phyloP scores from a whole-genome alignment of 192 early-diverging fungal genomes.

The Entrophospora sp. region DNA sequence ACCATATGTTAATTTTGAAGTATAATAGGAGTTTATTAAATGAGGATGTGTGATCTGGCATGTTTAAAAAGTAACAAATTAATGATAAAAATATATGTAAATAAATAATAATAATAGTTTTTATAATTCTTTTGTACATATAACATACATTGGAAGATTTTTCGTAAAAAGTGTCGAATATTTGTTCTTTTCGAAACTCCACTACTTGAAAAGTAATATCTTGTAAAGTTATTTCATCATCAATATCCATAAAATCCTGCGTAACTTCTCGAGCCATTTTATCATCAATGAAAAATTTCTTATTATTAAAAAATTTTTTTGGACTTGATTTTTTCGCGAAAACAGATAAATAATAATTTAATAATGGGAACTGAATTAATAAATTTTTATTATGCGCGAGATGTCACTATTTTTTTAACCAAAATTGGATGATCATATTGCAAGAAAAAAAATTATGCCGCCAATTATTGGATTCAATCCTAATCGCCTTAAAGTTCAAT shows the following conservation, averaged over 20 bases:
- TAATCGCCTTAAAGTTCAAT: conserved; percentile 69
- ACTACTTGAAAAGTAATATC: conserved; percentile 15
- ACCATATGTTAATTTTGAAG: background rate
- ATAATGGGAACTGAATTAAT: too few relatives aligned
- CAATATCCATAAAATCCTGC: conserved; percentile 22
- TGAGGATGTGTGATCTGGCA: background rate
- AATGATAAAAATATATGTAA: background rate
- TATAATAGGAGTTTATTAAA: background rate
- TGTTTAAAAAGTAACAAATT: background rate
- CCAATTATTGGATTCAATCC: conserved; percentile 33
- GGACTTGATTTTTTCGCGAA: too few relatives aligned
- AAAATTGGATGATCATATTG: too few relatives aligned
- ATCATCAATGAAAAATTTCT: too few relatives aligned
- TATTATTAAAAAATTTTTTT: too few relatives aligned
- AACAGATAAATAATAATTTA: too few relatives aligned
- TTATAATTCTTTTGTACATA: too few relatives aligned
- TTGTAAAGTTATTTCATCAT: conserved; percentile 15
- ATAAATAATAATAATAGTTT: background rate
- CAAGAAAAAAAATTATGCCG: too few relatives aligned
- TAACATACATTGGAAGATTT: conserved; percentile 2
- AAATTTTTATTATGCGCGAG: too few relatives aligned
- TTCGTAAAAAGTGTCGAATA: background rate
- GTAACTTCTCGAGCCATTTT: too few relatives aligned
- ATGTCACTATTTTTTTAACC: too few relatives aligned
- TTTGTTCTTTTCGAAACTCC: conserved; percentile 3